Percentiles rank a stretch among this genome's conserved stretches.
phyloP scores from a whole-genome alignment of 2,329 filamentous ascomycete genomes.

The Fusarium sp. region DNA sequence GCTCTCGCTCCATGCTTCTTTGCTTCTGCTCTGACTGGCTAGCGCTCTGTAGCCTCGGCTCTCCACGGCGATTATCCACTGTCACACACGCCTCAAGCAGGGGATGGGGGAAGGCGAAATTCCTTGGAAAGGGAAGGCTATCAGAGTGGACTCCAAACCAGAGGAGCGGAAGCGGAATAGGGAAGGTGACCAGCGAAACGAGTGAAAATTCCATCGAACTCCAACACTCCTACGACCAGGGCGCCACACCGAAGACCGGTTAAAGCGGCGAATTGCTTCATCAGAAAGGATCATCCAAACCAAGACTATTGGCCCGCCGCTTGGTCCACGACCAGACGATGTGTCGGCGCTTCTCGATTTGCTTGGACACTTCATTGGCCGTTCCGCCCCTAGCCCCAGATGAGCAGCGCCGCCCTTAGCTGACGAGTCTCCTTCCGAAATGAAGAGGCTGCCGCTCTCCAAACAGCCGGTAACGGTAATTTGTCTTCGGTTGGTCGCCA shows the following conservation, averaged over 20 bases:
- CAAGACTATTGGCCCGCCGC: not conserved
- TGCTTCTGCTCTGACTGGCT: conserved; percentile 5
- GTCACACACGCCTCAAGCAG: not conserved
- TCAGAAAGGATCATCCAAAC: not conserved
- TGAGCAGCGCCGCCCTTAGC: conserved; percentile 10
- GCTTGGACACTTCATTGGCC: not conserved
- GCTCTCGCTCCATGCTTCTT: not conserved
- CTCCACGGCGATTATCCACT: not conserved
- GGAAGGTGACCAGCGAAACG: conserved; percentile 10
- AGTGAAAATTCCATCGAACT: conserved; percentile 9
- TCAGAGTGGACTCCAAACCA: not conserved
- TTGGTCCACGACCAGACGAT: not conserved
- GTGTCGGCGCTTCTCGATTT: not conserved
- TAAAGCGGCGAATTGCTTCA: conserved; percentile 12
- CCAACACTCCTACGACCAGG: conserved; percentile 9
- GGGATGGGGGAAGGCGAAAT: conserved; percentile 6
- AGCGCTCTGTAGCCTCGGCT: conserved; percentile 1
- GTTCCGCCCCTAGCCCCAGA: not conserved
- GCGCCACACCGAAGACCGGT: conserved; percentile 17
- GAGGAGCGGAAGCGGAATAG: not conserved
- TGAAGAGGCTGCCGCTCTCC: not conserved
- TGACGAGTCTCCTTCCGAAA: not conserved
- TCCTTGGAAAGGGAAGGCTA: not conserved
- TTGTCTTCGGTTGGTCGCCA: not conserved
- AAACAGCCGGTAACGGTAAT: conserved; percentile 10